Base-by-base conservation (phyloP, 2,329 filamentous ascomycete species). In the Alternaria triticimaculans region DNA sequence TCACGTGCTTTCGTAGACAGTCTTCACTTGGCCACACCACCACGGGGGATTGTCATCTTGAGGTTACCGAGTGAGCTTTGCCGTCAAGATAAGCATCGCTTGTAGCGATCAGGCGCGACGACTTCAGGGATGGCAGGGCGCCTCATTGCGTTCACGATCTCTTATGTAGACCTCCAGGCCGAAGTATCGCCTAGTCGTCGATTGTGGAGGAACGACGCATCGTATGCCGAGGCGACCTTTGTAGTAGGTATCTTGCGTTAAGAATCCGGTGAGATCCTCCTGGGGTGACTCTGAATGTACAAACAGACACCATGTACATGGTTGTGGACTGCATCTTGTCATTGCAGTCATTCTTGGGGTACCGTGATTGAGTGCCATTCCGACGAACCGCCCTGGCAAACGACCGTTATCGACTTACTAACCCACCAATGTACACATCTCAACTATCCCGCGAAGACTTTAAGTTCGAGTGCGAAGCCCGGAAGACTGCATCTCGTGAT, bases 171-270 rank as follows among this genome's bases (percentile, higher is more conserved):
- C 37, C 4, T 9, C 2, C 8, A 41, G 4, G 37, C 37, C 37
- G 9, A 41, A 11, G 37, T 41, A 41, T 41, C 37, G 9, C 37
- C 37, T 41, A 41, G 37, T 41, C 15, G 37, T 41, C 37, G 37
- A 41, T 41, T 3, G 37, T 41, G 37, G 37, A 2, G 9, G n/a
- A 41, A 11, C 8, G 37, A 41, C n/a, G 11, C 5, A 6, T 11
- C 0, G 37, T 41, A 18, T 18, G 37, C 37, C 0, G 37, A 0
- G 37, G 3, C 15, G 14, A 41, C n/a, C 0, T 41, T 18, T 41
- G 37, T 8, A 11, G 8, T 6, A n/a, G 0, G n/a, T 0, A 3
- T 41, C 1, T 3, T 41, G 37, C 9, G 37, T 0, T 41, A 1
- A 0, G 0, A 6, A 41, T 10, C 2, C n/a, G 37, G 4, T 41